Evolutionary conservation across 2,329 filamentous ascomycete genomes (phyloP).

Genomic region (Penicillium oxalicum): DNA sequence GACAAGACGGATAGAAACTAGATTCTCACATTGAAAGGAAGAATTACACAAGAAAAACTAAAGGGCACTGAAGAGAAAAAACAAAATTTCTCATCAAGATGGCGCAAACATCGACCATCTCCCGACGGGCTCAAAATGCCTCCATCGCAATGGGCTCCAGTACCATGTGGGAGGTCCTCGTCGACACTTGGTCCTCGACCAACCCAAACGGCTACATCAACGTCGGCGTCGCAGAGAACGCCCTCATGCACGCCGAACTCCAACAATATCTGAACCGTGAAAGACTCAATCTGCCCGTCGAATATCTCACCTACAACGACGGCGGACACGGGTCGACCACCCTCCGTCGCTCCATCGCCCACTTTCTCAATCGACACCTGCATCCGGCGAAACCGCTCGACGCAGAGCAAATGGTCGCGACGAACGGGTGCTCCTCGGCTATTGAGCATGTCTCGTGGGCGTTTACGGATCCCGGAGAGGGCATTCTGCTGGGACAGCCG

Average conservation of each 20-base stretch:
- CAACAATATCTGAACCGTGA: conserved; percentile 36
- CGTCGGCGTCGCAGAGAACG: conserved; percentile 50
- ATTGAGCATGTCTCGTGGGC: conserved; percentile 33
- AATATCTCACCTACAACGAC: conserved; percentile 37
- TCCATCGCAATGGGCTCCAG: conserved; percentile 7
- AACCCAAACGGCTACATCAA: conserved; percentile 43
- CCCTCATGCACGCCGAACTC: conserved; percentile 46
- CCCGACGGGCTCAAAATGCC: conserved; percentile 1
- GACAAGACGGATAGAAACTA: no score
- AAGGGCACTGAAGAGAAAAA: not conserved
- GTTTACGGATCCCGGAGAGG: conserved; percentile 31
- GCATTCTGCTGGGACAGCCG: conserved; percentile 31
- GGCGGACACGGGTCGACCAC: conserved; percentile 26
- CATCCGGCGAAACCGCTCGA: conserved; percentile 23
- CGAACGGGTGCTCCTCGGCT: conserved; percentile 31
- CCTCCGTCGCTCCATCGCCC: conserved; percentile 23
- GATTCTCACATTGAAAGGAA: no score
- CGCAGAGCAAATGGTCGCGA: conserved; percentile 26
- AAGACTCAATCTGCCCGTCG: conserved; percentile 29
- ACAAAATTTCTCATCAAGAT: not conserved
- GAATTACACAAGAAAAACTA: no score
- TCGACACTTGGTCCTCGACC: conserved; percentile 38
- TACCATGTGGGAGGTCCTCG: conserved; percentile 42
- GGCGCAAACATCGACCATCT: not conserved
- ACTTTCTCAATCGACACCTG: conserved; percentile 31